Evolutionary conservation across 169 alveolate species (phyloP).

Genomic region (Miamiensis avidus): DNA sequence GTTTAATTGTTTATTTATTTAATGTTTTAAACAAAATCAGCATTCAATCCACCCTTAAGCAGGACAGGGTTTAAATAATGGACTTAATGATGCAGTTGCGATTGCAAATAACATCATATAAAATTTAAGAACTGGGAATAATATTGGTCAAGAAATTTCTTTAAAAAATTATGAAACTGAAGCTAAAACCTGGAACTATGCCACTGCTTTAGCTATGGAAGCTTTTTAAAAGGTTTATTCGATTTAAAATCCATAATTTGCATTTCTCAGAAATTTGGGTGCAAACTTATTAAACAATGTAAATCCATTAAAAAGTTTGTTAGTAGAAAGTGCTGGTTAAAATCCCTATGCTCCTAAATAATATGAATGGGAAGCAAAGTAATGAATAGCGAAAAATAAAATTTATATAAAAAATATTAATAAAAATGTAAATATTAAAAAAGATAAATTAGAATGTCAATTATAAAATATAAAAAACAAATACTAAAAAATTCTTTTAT

Average conservation of each 20-base stretch:
- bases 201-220: conserved; percentile 37
- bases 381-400: too few relatives aligned
- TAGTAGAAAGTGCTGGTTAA: not conserved
- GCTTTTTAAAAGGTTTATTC: conserved; percentile 23
- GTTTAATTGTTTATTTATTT: too few relatives aligned
- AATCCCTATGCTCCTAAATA: conserved; percentile 9
- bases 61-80: conserved; percentile 47
- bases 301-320: not conserved
- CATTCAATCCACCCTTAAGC: conserved; percentile 48
- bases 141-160: conserved; percentile 26
- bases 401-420: too few relatives aligned
- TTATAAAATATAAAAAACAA: too few relatives aligned
- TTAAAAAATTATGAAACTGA: conserved; percentile 34
- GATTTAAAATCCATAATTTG: not conserved
- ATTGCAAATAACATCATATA: conserved; percentile 34
- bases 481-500: too few relatives aligned
- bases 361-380: conserved; percentile 1
- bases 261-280: conserved; percentile 16
- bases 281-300: conserved; percentile 13
- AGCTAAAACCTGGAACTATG: conserved; percentile 43
- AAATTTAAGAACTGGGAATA: conserved; percentile 33
- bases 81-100: conserved; percentile 42
- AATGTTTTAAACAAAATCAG: not conserved
- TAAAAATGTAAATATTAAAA: too few relatives aligned
- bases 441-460: too few relatives aligned